A percentile compares a stretch with the other conserved stretches of the same genome.
Evolutionary conservation across 2,329 filamentous ascomycete species (phyloP).

Genomic region (Neofusicoccum sp.): DNA sequence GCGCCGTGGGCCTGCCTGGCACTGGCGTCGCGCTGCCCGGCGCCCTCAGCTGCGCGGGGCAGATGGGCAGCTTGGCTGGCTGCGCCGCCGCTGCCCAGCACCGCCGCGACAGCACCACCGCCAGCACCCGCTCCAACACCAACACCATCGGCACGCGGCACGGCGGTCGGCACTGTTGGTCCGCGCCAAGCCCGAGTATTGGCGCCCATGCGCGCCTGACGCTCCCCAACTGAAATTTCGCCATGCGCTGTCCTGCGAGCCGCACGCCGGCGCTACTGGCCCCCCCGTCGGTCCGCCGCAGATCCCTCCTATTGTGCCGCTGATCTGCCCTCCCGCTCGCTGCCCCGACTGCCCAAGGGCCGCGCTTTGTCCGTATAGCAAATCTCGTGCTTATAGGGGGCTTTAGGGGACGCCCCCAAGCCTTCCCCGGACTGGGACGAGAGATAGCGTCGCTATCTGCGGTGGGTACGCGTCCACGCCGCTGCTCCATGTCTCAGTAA

Average conservation of each 20-base stretch:
- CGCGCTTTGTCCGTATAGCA: neutral
- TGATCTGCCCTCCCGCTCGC: neutral
- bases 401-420: neutral
- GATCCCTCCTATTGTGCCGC: neutral
- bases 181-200: slow-evolving; percentile 8
- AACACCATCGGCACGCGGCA: neutral
- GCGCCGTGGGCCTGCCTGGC: neutral
- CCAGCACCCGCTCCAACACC: no score
- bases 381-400: slow-evolving; percentile 4
- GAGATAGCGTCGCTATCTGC: neutral
- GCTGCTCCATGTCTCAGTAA: neutral
- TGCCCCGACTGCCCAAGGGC: neutral
- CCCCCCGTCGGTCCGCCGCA: neutral
- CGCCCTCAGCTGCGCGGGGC: neutral
- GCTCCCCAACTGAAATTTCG: slow-evolving; percentile 12
- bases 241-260: neutral
- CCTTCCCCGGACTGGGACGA: neutral
- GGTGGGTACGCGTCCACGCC: neutral
- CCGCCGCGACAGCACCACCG: no score
- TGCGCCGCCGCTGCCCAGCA: neutral
- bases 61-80: neutral
- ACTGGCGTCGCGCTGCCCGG: neutral
- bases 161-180: neutral
- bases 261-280: neutral
- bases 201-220: slow-evolving; percentile 7